Conservation (phyloP, 495 filamentous ascomycete species). For the Talaromyces adpressus region DNA sequence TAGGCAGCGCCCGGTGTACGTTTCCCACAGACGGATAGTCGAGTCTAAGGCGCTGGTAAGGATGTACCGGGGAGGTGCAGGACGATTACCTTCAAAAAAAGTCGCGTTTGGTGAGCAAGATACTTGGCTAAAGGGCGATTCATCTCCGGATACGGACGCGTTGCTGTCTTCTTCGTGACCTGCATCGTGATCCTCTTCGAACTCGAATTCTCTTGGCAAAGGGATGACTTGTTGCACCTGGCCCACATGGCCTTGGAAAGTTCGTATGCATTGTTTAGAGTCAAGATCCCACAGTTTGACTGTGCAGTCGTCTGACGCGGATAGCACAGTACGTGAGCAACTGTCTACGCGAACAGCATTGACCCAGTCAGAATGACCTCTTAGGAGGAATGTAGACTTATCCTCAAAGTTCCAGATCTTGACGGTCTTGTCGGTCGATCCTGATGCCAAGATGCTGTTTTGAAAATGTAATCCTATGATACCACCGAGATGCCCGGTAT, state of each 20-base stretch:
- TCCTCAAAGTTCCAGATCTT: constrained; percentile 91
- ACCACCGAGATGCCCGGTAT: constrained; percentile 68
- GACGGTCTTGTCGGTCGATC: constrained; percentile 81
- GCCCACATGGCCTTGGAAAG: constrained; percentile 89
- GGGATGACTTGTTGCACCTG: constrained; percentile 87
- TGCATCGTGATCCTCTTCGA: constrained; percentile 58
- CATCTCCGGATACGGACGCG: constrained; percentile 31
- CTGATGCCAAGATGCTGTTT: constrained; percentile 72
- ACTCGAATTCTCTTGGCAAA: constrained; percentile 77
- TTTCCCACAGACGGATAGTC: constrained; percentile 92
- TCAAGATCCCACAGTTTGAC: constrained; percentile 93
- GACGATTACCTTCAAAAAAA: constrained; percentile 53
- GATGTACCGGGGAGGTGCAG: constrained; percentile 78
- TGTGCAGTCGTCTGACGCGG: constrained; percentile 89
- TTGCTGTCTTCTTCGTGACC: constrained; percentile 51
- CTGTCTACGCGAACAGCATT: constrained; percentile 84
- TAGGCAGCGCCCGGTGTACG: constrained; percentile 69
- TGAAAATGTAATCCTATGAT: constrained; percentile 86
- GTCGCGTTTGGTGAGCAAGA: constrained; percentile 49
- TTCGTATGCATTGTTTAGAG: constrained; percentile 64
- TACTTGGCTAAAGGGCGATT: constrained; percentile 25
- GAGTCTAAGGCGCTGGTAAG: constrained; percentile 84
- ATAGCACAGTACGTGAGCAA: constrained; percentile 74
- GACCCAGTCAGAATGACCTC: constrained; percentile 88
- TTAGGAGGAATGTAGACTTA: constrained; percentile 67